Evolutionary conservation across 2,329 filamentous ascomycete genomes (phyloP), one percentile per base, ranked within the genome.

Genomic region (Eurotiales sp.): DNA sequence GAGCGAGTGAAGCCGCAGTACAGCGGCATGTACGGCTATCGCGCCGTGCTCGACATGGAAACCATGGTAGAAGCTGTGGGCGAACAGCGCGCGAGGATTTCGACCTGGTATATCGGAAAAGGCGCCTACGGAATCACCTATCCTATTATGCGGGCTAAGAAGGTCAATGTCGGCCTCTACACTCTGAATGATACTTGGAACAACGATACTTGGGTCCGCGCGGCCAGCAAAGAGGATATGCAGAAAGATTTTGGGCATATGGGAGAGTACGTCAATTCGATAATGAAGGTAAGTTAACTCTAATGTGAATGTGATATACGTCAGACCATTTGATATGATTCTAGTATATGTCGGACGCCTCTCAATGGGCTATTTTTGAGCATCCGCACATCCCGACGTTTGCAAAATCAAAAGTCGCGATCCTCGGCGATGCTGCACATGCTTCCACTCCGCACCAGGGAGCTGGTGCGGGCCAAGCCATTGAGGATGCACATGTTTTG

Each of bases 401-500:
- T 37, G 53, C 51, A 6, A 58, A 57, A n/a, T 64, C 62, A 0
- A 56, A 58, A 1, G 55, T 69, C 1, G 62, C 59, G 0, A 61
- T 72, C 6, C 54, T 71, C 1, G 70, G 70, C 0, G 70, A 72
- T 34, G 68, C 69, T 0, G 69, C 69, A 1, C 70, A 72, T 56
- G 68, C 70, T 0, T 65, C 64, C 0, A 69, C 68, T 0, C 68
- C 68, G 0, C 67, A 66, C 36, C 66, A 70, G 46, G 70, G 69
- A 6, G 62, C 67, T 3, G 70, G 70, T 0, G 69, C 70, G 1
- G 68, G 70, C 0, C 64, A 70, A 46, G 69, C 67, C 2, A 66
- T 72, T 12, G 70, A 72, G 42, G 49, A 51, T 11, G 49, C 49
- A 22, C 62, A 66, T 29, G 65, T 71, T 1, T 57, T 71, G 1